Conservation (phyloP, 106 monocot genomes). For the Allium sativum region DNA sequence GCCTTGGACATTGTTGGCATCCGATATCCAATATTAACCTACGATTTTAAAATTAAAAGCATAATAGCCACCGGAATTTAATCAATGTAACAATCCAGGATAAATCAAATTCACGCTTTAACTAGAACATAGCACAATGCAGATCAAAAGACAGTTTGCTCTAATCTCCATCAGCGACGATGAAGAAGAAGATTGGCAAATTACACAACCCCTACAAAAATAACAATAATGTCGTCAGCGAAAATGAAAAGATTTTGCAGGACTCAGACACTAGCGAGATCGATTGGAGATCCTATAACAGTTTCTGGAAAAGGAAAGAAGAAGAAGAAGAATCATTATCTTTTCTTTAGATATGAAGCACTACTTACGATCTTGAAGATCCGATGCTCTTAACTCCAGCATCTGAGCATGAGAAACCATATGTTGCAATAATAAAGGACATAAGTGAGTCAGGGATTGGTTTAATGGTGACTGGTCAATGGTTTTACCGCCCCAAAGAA, state of each 20-base stretch:
- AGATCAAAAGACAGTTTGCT: conserved; percentile 24
- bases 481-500: conserved; percentile 99
- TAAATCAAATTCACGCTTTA: not conserved
- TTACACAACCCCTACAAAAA: too few species aligned
- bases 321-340: conserved; percentile 65
- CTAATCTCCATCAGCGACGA: conserved; percentile 30
- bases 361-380: conserved; percentile 76
- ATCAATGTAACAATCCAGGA: too few species aligned
- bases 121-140: not conserved
- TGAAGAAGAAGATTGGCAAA: conserved; percentile 7
- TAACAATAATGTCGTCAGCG: too few species aligned
- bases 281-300: conserved; percentile 47
- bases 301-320: conserved; percentile 67
- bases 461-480: conserved; percentile 79
- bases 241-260: too few species aligned
- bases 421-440: conserved; percentile 93
- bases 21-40: too few species aligned
- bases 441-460: conserved; percentile 22
- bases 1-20: too few species aligned
- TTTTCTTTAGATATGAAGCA: conserved; percentile 77
- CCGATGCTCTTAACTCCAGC: conserved; percentile 76
- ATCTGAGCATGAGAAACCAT: conserved; percentile 58
- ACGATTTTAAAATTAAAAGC: too few species aligned
- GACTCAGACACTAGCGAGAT: conserved; percentile 22
- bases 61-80: too few species aligned